These are phyloP conservation scores for Candida tallmaniae DNA, from an alignment of 805 yeast species.

Conservation along the genomic window DNA sequence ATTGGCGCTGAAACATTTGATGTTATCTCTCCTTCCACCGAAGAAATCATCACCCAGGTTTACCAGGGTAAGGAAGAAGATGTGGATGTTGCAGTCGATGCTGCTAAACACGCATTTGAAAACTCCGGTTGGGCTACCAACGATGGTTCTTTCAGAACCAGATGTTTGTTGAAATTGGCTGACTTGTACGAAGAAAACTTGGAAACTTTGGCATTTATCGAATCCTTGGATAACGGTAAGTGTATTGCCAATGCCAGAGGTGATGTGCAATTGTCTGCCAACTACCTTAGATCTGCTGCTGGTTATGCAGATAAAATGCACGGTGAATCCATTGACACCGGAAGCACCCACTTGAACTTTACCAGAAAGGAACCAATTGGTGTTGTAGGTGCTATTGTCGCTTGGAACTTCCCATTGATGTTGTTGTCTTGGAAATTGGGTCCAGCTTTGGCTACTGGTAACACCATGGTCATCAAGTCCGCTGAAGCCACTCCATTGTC, in stretches of 20 bases:
- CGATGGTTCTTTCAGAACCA: slow-evolving; percentile 67
- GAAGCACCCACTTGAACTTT: slow-evolving; percentile 66
- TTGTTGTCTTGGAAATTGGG: slow-evolving; percentile 96
- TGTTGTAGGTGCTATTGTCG: slow-evolving; percentile 93
- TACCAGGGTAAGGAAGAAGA: slow-evolving; percentile 77
- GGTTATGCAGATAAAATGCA: slow-evolving; percentile 88
- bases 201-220: slow-evolving; percentile 73
- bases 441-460: slow-evolving; percentile 89
- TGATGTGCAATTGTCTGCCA: slow-evolving; percentile 67
- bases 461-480: slow-evolving; percentile 80
- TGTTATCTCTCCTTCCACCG: slow-evolving; percentile 65
- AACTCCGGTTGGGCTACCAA: slow-evolving; percentile 60
- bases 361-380: slow-evolving; percentile 89
- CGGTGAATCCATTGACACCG: slow-evolving; percentile 75
- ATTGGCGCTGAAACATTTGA: slow-evolving; percentile 53
- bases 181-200: slow-evolving; percentile 68
- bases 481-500: slow-evolving; percentile 92
- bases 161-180: slow-evolving; percentile 65
- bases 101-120: slow-evolving; percentile 72
- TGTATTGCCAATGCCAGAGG: slow-evolving; percentile 65
- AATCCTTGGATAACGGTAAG: slow-evolving; percentile 88
- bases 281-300: slow-evolving; percentile 76
- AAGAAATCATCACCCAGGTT: slow-evolving; percentile 62
- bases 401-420: slow-evolving; percentile 95
- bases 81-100: slow-evolving; percentile 79